Base-by-base conservation (phyloP, 2,329 filamentous ascomycete species). In the Emergomyces orientalis region DNA sequence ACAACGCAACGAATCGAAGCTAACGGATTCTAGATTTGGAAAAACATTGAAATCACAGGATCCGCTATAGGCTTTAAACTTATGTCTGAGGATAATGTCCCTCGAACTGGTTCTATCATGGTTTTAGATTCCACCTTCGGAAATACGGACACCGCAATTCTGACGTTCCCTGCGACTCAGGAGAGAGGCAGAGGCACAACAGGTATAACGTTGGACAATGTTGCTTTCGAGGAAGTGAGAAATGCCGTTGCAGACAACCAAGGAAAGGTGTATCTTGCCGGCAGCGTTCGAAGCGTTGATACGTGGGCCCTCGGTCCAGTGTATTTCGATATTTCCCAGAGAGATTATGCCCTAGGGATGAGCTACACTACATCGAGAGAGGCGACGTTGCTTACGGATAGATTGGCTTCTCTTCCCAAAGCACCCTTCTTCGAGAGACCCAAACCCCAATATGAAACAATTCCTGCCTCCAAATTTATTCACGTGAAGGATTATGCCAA, bases 401-500 rank as follows among this genome's bases (percentile, higher is more conserved):
- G 39, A 17, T 14, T n/a, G 11, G 5, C 57, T 6, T 7, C 43
- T n/a, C 55, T 63, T 8, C 61, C 61, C 2, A 59, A 63, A 45
- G 45, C 56, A 11, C 55, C 61, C 25, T 63, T 49, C 47, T 63
- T 60, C 52, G 57, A 63, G 32, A 65, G 64, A 5, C 64, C 67
- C 1, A 61, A n/a, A 62, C 64, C 32, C 63, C 67, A 34, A 62
- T 70, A 66, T 32, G 49, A 62, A 7, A 52, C 56, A 9, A 41
- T 67, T 37, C 41, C 61, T n/a, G 45, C 11, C 11, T 25, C 27
- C 5, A 30, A 45, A 2, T 63, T 63, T 59, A 32, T 63, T 32
- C 55, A 60, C 37, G 60, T 63, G 61, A 59, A 54, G 30, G 56
- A 63, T 45, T 43, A 41, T 37, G 45, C 47, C 1, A 61, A 43